Base-by-base conservation (phyloP, 1,284 basidiomycete species). In the Coriolopsis trogii region DNA sequence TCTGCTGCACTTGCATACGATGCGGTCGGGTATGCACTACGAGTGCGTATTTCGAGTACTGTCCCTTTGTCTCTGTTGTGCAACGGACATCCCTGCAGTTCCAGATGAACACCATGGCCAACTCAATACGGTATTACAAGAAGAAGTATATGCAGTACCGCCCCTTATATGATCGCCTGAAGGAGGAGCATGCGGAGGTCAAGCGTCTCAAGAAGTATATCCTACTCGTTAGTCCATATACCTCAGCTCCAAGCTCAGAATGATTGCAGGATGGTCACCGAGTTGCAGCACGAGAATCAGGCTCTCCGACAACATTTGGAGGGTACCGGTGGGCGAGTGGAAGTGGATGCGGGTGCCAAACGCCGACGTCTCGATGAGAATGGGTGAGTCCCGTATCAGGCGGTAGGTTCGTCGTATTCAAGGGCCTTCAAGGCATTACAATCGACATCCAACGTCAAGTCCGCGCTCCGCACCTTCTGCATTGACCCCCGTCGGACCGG, bases 61-160 rank as follows among this genome's bases (percentile, higher is more conserved):
- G 13, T 34, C 39, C 18, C 10, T n/a, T 9, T 5, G 15, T 8
- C 6, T n/a, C 18, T 33, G 1, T 16, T 13, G 15, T 43, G n/a
- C n/a, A n/a, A n/a, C n/a, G n/a, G 30, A 30, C 25, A n/a, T 18
- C 24, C 6, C 3, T 38, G 1, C 53, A 91, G 88, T 89, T 90
- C 63, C 89, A 92, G 68, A 81, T 87, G 67, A 85, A 89, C 56
- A 80, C 80, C n/a, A 77, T 91, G 67, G 81, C 82, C 3, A 74
- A 79, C 34, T 79, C 88, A 46, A 77, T 89, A 33, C 76, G 80
- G 34, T 78, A 80, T 58, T 86, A 86, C 58, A 80, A 78, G 61
- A 62, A 70, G 13, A 78, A 80, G 53, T 75, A 78, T 57, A 67
- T 76, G 25, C 80, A 84, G 60, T 80, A 82, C 49, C 75, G 80